Conservation (phyloP, 1,284 basidiomycete genomes). For the Austroboletus novae-zelandiae region DNA sequence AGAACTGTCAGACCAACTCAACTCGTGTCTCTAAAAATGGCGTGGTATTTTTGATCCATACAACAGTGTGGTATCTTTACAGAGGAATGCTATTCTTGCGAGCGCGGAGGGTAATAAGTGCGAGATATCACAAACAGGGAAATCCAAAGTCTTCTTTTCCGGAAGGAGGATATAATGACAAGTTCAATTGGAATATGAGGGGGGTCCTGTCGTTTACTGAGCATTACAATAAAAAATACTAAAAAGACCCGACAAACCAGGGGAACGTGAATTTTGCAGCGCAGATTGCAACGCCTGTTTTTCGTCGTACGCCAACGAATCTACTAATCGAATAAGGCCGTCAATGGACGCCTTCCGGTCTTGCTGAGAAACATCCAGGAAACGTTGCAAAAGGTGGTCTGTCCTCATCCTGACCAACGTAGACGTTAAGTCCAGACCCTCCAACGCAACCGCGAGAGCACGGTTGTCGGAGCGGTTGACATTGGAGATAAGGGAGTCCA, state of each 20-base stretch:
- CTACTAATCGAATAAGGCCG: slow-evolving; percentile 64
- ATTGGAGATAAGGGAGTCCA: slow-evolving; percentile 58
- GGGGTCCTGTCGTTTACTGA: slow-evolving; percentile 30
- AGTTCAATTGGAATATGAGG: slow-evolving; percentile 34
- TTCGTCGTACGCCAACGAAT: slow-evolving; percentile 72
- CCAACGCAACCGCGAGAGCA: slow-evolving; percentile 58
- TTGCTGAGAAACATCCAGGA: slow-evolving; percentile 62
- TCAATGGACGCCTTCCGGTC: slow-evolving; percentile 70
- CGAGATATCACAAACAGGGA: slow-evolving; percentile 1
- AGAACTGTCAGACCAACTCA: not conserved
- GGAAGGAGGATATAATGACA: slow-evolving; percentile 1
- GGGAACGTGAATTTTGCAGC: slow-evolving; percentile 57
- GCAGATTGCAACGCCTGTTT: slow-evolving; percentile 58
- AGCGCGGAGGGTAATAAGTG: not conserved
- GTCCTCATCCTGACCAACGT: slow-evolving; percentile 61
- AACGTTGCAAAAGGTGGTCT: slow-evolving; percentile 59
- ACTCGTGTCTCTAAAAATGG: too few relatives aligned
- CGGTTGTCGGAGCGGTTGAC: slow-evolving; percentile 52
- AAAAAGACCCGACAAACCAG: slow-evolving; percentile 41
- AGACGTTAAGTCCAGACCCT: slow-evolving; percentile 62
- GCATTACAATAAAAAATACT: not conserved
- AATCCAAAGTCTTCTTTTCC: not conserved
- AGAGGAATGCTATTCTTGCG: slow-evolving; percentile 8
- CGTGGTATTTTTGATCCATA: slow-evolving; percentile 14
- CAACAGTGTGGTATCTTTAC: slow-evolving; percentile 21